These are phyloP conservation scores for Fusarium armeniacum DNA, from an alignment of 2,329 filamentous ascomycete genomes.

Conservation along the genomic window DNA sequence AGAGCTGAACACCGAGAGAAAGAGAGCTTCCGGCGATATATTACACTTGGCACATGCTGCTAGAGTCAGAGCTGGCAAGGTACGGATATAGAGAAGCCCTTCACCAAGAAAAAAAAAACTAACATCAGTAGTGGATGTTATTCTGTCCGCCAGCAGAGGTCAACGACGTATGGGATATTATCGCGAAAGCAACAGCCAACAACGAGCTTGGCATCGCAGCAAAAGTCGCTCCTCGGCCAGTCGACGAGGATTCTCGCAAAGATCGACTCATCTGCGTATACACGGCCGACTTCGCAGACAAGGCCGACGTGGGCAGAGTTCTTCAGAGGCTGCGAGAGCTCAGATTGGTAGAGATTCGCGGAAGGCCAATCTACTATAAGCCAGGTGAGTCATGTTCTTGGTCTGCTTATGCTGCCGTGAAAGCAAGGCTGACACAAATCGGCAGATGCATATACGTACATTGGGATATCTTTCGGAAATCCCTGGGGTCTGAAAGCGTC, in stretches of 20 bases:
- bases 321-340: slow-evolving; percentile 72
- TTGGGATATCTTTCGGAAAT: slow-evolving; percentile 73
- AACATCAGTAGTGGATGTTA: slow-evolving; percentile 76
- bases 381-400: slow-evolving; percentile 64
- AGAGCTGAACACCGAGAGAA: slow-evolving; percentile 65
- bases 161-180: slow-evolving; percentile 73
- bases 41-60: slow-evolving; percentile 71
- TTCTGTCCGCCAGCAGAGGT: slow-evolving; percentile 70
- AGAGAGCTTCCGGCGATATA: slow-evolving; percentile 67
- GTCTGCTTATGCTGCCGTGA: not conserved
- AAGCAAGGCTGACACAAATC: slow-evolving; percentile 30
- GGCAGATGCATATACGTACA: slow-evolving; percentile 76
- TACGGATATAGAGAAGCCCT: slow-evolving; percentile 46
- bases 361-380: slow-evolving; percentile 81
- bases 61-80: slow-evolving; percentile 76
- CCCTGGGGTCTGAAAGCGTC: slow-evolving; percentile 73
- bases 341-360: slow-evolving; percentile 66
- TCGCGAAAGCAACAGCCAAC: slow-evolving; percentile 76
- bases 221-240: slow-evolving; percentile 75
- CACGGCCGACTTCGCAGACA: slow-evolving; percentile 79
- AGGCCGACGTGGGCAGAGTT: slow-evolving; percentile 76
- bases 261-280: slow-evolving; percentile 81
- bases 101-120: slow-evolving; percentile 40
- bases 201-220: slow-evolving; percentile 79
- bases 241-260: slow-evolving; percentile 56